Conservation (phyloP, 108 stramenopile genomes). For the Pseudonitzschia pungens region DNA sequence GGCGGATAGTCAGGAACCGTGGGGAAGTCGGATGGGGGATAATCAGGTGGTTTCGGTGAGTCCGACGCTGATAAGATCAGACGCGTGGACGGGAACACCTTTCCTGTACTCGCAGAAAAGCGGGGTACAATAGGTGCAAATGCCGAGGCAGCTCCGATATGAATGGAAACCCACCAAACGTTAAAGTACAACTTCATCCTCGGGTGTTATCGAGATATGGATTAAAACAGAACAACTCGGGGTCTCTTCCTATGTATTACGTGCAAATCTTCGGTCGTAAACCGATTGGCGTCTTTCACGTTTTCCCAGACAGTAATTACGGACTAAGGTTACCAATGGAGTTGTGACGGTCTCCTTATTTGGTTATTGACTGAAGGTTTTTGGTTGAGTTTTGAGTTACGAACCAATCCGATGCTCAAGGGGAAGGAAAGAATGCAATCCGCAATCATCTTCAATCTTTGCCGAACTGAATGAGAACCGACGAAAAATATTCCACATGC, state of each 20-base stretch:
- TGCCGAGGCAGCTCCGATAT: neutral
- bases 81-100: no score
- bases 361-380: no score
- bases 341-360: no score
- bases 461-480: no score
- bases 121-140: neutral
- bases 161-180: constrained; percentile 2
- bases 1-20: constrained; percentile 17
- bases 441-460: no score
- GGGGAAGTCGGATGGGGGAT: neutral
- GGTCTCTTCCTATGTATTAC: neutral
- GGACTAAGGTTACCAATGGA: no score
- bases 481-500: no score
- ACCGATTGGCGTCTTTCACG: no score
- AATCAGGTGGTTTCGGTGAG: neutral
- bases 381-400: no score
- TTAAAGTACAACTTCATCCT: constrained; percentile 2
- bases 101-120: neutral
- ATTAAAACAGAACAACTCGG: neutral
- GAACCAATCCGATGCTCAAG: no score
- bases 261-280: neutral
- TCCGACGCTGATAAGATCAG: neutral
- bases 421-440: no score
- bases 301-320: no score
- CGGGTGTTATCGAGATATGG: neutral